Base-by-base conservation (phyloP, 495 filamentous ascomycete genomes). In the Aspergillus carlsbadensis region DNA sequence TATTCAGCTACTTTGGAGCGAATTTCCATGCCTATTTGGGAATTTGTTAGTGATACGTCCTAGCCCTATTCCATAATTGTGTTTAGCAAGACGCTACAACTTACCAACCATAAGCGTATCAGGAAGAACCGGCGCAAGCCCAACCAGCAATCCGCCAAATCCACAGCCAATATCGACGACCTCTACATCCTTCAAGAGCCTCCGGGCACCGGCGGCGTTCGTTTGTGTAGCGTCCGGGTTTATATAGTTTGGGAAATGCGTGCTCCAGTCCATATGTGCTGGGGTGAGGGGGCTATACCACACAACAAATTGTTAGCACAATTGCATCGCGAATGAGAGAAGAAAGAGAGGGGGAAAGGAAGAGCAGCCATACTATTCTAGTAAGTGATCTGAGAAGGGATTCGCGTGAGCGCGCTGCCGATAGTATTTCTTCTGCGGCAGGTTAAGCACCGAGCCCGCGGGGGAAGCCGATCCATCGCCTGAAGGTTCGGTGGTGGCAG, bases 131-230 rank as follows among this genome's bases (percentile, higher is more conserved):
- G 91, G 90, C 11, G 89, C 87, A 18, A 98, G 80, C 6, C 90
- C 92, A 52, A 98, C 85, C 11, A 96, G 80, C 53, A 98, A 74
- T 10, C 94, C 94, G 24, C 94, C 94, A 69, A 92, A 98, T 17
- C 94, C 94, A 67, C 94, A 98, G 13, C 94, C 94, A 59, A 98
- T 96, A 77, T 98, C 94, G 51, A 91, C 92, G n/a, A 98, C 82
- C 64, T 96, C 91, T 15, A 98, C 86, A 51, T 87, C 77, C 61
- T 87, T 84, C 18, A 75, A 73, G 24, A 92, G 65, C 17, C 76
- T 72, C 57, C 66, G 73, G 4, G 70, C 65, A 26, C 74, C 68
- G 35, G 56, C 59, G 11, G 70, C 61, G 36, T 61, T 74, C 42
- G 71, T 63, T 47, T 75, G 59, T 15, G 71, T 50, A 4, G 59